These are phyloP conservation scores for Coemansia sp. DNA, from an alignment of 192 early-diverging fungal genomes.

Conservation along the genomic window DNA sequence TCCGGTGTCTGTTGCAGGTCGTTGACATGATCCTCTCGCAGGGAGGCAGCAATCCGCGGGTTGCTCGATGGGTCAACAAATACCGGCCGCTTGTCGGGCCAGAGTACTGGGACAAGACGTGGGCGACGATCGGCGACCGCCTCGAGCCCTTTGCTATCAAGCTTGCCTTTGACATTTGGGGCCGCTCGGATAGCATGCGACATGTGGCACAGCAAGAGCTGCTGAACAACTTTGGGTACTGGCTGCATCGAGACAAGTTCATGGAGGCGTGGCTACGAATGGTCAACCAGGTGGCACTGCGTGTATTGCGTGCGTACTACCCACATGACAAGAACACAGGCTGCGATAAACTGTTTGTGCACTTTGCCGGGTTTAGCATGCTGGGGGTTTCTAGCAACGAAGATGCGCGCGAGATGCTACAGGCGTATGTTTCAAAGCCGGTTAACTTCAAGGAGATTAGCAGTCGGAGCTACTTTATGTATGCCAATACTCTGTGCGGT, in stretches of 20 bases:
- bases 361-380: constrained; percentile 28
- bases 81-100: constrained; percentile 27
- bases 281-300: constrained; percentile 16
- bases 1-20: constrained; percentile 15
- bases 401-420: constrained; percentile 15
- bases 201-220: constrained; percentile 1
- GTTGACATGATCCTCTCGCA: constrained; percentile 51
- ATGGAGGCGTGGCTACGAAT: constrained; percentile 37
- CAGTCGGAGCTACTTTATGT: constrained; percentile 22
- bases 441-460: constrained; percentile 19
- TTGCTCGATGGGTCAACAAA: constrained; percentile 19
- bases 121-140: constrained; percentile 45
- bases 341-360: constrained; percentile 15
- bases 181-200: constrained; percentile 9
- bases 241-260: constrained; percentile 37
- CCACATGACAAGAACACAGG: constrained; percentile 15
- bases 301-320: constrained; percentile 28
- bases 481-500: constrained; percentile 20
- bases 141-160: constrained; percentile 41
- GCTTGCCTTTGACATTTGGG: constrained; percentile 43
- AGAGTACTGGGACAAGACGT: constrained; percentile 47
- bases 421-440: constrained; percentile 9
- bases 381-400: constrained; percentile 6
- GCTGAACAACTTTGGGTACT: constrained; percentile 23
- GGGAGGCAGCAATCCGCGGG: constrained; percentile 31